phyloP scores from a whole-genome alignment of 2,329 filamentous ascomycete species.

The Trichoderma breve region DNA sequence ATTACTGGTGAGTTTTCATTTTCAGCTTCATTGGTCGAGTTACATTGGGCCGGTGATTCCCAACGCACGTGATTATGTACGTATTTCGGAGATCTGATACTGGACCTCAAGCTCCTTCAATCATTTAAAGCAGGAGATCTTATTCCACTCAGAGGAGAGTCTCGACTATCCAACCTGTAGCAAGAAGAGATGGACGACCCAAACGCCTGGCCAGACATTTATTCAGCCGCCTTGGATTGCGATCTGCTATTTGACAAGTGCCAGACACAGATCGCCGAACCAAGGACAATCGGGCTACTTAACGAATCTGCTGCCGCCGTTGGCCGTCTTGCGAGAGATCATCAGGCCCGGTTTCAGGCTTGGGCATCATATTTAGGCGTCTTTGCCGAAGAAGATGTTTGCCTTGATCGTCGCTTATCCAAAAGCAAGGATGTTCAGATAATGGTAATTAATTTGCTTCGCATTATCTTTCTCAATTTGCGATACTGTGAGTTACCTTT shows the following conservation, averaged over 20 bases:
- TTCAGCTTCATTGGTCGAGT: no score
- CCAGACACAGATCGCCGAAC: neutral
- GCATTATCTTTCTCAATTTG: neutral
- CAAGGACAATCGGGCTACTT: neutral
- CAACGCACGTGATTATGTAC: no score
- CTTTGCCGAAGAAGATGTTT: neutral
- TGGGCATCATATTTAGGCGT: neutral
- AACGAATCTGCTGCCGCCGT: neutral
- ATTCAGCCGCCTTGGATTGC: neutral
- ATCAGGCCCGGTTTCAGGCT: neutral
- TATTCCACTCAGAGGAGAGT: no score
- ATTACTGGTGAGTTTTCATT: no score
- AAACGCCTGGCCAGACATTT: neutral
- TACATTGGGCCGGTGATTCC: no score
- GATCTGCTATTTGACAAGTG: neutral
- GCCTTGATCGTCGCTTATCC: neutral
- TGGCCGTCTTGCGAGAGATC: neutral
- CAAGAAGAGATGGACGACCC: no score
- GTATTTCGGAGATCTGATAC: no score
- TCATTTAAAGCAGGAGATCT: no score
- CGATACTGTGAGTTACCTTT: neutral
- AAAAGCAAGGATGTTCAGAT: neutral
- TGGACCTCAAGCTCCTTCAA: no score
- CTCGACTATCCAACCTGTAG: no score
- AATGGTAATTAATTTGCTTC: accelerated